Percentiles rank a stretch among this genome's conserved stretches.
Conservation (phyloP, 2,329 filamentous ascomycete genomes). For the Fusarium hostae region DNA sequence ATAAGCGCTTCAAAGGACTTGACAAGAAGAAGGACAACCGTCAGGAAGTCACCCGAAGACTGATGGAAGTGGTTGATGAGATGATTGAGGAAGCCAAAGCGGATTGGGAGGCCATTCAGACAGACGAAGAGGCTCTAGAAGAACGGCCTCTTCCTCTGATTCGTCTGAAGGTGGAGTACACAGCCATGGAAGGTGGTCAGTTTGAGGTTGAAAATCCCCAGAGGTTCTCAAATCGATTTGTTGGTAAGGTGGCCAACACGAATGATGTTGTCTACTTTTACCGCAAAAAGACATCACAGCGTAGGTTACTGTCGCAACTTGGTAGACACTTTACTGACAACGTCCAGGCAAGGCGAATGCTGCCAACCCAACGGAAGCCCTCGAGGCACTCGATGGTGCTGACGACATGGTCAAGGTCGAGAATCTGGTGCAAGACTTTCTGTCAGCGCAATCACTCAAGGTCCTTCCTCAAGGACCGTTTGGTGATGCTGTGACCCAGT, state of each 20-base stretch:
- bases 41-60: slow-evolving; percentile 78
- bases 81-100: slow-evolving; percentile 86
- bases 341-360: slow-evolving; percentile 47
- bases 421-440: slow-evolving; percentile 86
- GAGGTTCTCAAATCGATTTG: slow-evolving; percentile 92
- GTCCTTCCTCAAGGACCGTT: slow-evolving; percentile 94
- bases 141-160: slow-evolving; percentile 82
- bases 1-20: slow-evolving; percentile 79
- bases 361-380: slow-evolving; percentile 71
- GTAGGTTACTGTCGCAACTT: slow-evolving; percentile 27
- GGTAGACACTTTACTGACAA: slow-evolving; percentile 2
- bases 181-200: slow-evolving; percentile 82
- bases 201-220: slow-evolving; percentile 97
- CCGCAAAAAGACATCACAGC: slow-evolving; percentile 78
- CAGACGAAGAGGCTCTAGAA: slow-evolving; percentile 67
- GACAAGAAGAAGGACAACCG: slow-evolving; percentile 87
- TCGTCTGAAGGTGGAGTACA: slow-evolving; percentile 90
- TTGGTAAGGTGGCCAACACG: slow-evolving; percentile 89
- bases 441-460: slow-evolving; percentile 87
- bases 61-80: slow-evolving; percentile 83
- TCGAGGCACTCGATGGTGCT: slow-evolving; percentile 61
- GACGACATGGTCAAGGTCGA: slow-evolving; percentile 85
- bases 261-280: slow-evolving; percentile 96
- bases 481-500: slow-evolving; percentile 90
- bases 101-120: slow-evolving; percentile 84